Percentiles rank a stretch among this genome's conserved stretches.
Evolutionary conservation across 116 monocot genomes (phyloP).

Genomic region (Cymodocea nodosa): DNA sequence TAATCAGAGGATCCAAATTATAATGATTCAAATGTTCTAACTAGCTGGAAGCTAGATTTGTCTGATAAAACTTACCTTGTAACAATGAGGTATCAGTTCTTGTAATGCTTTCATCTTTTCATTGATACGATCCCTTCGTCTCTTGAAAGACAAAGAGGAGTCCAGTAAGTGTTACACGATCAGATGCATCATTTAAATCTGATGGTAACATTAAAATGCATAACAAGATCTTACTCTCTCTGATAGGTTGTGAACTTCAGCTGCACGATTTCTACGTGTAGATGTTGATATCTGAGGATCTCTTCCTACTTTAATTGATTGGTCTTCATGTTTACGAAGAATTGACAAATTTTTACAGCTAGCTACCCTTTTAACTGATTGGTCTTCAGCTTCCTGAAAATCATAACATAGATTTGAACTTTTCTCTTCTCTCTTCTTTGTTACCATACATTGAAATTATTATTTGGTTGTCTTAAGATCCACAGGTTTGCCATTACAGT

Average conservation of each 20-base stretch:
- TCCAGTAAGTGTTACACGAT: too few species aligned
- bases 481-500: background rate
- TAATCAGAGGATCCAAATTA: background rate
- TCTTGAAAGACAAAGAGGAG: constrained; percentile 22
- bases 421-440: too few species aligned
- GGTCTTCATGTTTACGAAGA: constrained; percentile 49
- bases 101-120: constrained; percentile 93
- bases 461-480: background rate
- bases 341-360: too few species aligned
- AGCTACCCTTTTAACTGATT: constrained; percentile 19
- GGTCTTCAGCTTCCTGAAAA: constrained; percentile 53
- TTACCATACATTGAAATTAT: background rate
- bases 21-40: too few species aligned
- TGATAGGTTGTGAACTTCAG: constrained; percentile 93
- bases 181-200: background rate
- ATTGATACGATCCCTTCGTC: constrained; percentile 91
- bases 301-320: constrained; percentile 38
- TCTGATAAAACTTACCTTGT: constrained; percentile 39
- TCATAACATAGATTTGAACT: background rate
- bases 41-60: too few species aligned
- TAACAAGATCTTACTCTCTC: constrained; percentile 55
- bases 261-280: constrained; percentile 57
- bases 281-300: constrained; percentile 20
- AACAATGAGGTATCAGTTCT: constrained; percentile 89
- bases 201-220: background rate